Conservation (phyloP, 345 rosid species). For the Pugionium cornutum region DNA sequence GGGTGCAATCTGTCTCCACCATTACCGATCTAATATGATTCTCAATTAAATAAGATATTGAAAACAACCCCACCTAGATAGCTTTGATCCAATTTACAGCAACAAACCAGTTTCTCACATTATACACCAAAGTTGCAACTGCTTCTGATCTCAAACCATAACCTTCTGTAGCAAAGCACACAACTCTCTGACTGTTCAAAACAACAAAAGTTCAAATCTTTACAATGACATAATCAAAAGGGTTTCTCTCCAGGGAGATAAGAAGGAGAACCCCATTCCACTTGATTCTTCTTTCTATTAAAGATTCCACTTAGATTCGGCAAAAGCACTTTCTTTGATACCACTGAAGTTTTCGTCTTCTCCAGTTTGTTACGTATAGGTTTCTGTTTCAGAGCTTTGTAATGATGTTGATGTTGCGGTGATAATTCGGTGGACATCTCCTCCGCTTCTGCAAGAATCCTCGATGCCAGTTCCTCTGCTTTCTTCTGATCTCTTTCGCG, state of each 20-base stretch:
- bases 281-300: slow-evolving; percentile 73
- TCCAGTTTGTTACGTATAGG: slow-evolving; percentile 53
- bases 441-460: slow-evolving; percentile 73
- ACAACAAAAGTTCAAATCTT: slow-evolving; percentile 24
- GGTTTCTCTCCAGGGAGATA: slow-evolving; percentile 73
- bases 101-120: background rate
- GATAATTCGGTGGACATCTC: slow-evolving; percentile 54
- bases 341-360: slow-evolving; percentile 52
- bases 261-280: slow-evolving; percentile 84
- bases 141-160: slow-evolving; percentile 30
- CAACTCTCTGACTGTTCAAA: slow-evolving; percentile 24
- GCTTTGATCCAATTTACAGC: slow-evolving; percentile 41
- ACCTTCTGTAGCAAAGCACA: slow-evolving; percentile 11
- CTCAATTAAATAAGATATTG: too few relatives aligned
- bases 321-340: slow-evolving; percentile 61
- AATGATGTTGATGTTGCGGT: slow-evolving; percentile 53
- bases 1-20: too few relatives aligned
- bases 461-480: slow-evolving; percentile 70
- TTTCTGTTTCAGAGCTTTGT: slow-evolving; percentile 56
- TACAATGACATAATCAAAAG: slow-evolving; percentile 40
- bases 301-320: slow-evolving; percentile 75
- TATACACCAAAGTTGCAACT: slow-evolving; percentile 22
- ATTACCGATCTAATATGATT: too few relatives aligned
- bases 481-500: slow-evolving; percentile 86
- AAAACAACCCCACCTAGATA: slow-evolving; percentile 26